Conservation (phyloP, 148 eudicot genomes). For the Cornus kousa region DNA sequence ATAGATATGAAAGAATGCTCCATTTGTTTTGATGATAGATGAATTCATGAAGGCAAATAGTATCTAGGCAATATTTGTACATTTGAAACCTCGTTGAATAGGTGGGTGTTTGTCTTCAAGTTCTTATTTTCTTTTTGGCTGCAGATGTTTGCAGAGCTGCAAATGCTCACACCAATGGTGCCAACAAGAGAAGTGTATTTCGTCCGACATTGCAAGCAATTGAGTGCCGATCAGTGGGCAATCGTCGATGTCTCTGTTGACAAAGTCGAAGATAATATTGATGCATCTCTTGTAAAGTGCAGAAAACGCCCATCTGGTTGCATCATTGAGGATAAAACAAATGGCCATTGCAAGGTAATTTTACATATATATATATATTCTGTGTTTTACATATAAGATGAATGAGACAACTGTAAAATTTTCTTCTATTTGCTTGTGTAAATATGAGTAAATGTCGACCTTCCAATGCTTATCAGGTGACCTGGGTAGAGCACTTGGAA, state of each 20-base stretch:
- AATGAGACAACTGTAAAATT: no score
- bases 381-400: no score
- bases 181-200: conserved; percentile 89
- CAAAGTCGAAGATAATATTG: conserved; percentile 70
- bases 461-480: conserved; percentile 52
- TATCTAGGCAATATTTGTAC: no score
- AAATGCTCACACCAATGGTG: conserved; percentile 93
- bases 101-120: neutral
- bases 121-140: conserved; percentile 11
- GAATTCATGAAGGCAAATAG: no score
- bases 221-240: conserved; percentile 83
- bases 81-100: no score
- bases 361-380: neutral
- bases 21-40: no score
- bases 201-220: conserved; percentile 74
- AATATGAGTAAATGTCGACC: neutral
- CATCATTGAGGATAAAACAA: conserved; percentile 87
- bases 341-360: conserved; percentile 89
- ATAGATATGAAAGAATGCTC: no score
- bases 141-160: conserved; percentile 97
- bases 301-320: conserved; percentile 91
- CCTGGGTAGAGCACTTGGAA: conserved; percentile 92
- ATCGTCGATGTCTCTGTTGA: conserved; percentile 87
- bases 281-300: conserved; percentile 66
- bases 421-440: no score